A percentile compares a stretch with the other conserved stretches of the same genome.
Evolutionary conservation across 345 rosid species (phyloP).

Genomic region (Citrus glauca): DNA sequence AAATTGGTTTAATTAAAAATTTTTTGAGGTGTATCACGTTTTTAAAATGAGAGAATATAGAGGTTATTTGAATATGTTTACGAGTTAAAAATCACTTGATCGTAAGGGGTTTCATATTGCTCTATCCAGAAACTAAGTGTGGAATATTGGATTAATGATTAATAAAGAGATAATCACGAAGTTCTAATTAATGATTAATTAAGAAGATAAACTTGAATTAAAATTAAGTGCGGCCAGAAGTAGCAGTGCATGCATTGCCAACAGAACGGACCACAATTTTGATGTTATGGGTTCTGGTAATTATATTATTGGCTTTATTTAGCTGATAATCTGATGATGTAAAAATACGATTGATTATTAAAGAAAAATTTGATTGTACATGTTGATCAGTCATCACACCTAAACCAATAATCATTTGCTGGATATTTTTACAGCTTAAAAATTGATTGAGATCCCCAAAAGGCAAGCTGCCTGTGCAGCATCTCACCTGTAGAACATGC

Average conservation of each 20-base stretch:
- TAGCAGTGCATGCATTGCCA: not conserved
- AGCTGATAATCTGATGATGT: not conserved
- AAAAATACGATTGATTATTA: not conserved
- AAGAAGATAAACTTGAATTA: not conserved
- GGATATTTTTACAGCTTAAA: not conserved
- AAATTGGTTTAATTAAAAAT: too few species aligned
- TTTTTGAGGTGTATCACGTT: too few species aligned
- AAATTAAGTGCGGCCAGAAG: not conserved
- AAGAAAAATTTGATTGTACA: not conserved
- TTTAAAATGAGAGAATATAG: too few species aligned
- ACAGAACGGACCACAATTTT: not conserved
- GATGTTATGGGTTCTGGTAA: not conserved
- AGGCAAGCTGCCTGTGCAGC: not conserved
- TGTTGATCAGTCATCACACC: not conserved
- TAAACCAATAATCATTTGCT: constrained; percentile 5
- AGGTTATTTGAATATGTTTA: too few species aligned
- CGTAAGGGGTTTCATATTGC: too few species aligned
- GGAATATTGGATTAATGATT: not conserved
- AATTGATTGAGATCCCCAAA: not conserved
- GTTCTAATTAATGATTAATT: too few species aligned
- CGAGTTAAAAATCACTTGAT: too few species aligned
- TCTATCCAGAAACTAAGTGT: too few species aligned
- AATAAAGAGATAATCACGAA: too few species aligned
- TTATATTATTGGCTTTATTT: not conserved
- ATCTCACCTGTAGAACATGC: constrained; percentile 2